Evolutionary conservation across 148 eudicot species (phyloP).

Genomic region (Pouteria glomerata): DNA sequence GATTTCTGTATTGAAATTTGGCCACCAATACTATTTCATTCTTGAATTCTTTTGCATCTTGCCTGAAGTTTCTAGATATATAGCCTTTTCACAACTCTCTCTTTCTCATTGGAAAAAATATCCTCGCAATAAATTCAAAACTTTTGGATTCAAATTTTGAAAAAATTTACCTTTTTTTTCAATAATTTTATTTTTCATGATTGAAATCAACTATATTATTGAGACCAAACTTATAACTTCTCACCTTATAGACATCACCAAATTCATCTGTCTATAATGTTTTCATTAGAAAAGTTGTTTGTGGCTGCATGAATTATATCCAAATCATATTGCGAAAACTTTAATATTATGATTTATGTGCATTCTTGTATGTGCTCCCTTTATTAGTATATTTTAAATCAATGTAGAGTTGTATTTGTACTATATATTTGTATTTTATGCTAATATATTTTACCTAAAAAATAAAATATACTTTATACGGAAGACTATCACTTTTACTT

Average conservation of each 20-base stretch:
- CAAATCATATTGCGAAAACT: not conserved
- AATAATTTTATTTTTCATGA: not conserved
- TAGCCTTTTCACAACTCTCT: constrained; percentile 39
- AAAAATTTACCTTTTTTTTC: too few species aligned
- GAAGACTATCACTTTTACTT: too few species aligned
- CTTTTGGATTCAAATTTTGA: too few species aligned
- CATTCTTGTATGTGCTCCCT: too few species aligned
- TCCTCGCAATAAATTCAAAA: constrained; percentile 33
- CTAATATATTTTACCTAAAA: too few species aligned
- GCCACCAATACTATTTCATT: constrained; percentile 23
- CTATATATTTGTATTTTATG: too few species aligned
- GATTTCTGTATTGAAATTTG: too few species aligned
- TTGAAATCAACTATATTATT: too few species aligned
- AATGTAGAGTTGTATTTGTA: too few species aligned
- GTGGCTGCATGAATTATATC: not conserved
- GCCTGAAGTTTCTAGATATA: constrained; percentile 20
- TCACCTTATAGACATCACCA: constrained; percentile 7
- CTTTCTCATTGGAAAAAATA: constrained; percentile 24
- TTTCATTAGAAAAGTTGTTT: not conserved
- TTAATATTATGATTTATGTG: not conserved
- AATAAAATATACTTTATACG: too few species aligned
- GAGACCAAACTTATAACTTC: not conserved
- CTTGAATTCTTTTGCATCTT: too few species aligned
- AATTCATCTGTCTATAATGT: constrained; percentile 2
- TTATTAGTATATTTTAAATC: too few species aligned